Conservation (phyloP, 2,329 filamentous ascomycete species). For the Penicillium sp. region DNA sequence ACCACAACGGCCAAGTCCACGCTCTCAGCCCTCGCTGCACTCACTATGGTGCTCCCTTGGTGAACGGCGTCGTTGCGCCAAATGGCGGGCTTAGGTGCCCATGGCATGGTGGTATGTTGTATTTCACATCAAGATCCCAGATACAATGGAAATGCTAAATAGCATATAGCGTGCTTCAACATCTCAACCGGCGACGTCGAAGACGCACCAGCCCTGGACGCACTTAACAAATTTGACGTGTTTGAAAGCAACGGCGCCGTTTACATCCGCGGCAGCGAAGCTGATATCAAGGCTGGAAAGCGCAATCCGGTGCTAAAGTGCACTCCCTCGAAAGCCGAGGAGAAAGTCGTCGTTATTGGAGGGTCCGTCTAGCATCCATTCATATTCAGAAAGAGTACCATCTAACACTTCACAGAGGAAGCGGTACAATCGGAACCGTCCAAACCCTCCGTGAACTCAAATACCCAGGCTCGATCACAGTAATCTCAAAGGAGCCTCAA, state of each 20-base stretch:
- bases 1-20: slow-evolving; percentile 68
- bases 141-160: slow-evolving; percentile 5
- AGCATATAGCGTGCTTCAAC: slow-evolving; percentile 77
- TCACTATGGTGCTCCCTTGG: slow-evolving; percentile 87
- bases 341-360: slow-evolving; percentile 74
- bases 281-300: slow-evolving; percentile 68
- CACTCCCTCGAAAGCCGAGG: slow-evolving; percentile 45
- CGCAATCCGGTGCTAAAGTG: slow-evolving; percentile 71
- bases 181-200: slow-evolving; percentile 86
- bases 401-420: slow-evolving; percentile 53
- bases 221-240: slow-evolving; percentile 76
- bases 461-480: slow-evolving; percentile 71
- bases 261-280: slow-evolving; percentile 76
- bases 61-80: slow-evolving; percentile 75
- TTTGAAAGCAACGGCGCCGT: slow-evolving; percentile 75
- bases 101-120: slow-evolving; percentile 78
- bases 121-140: no score
- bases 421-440: slow-evolving; percentile 72
- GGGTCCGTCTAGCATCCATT: slow-evolving; percentile 41
- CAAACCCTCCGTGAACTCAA: slow-evolving; percentile 78
- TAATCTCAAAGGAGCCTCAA: slow-evolving; percentile 79
- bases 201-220: slow-evolving; percentile 83
- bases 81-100: slow-evolving; percentile 85
- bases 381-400: background rate
- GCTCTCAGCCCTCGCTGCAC: slow-evolving; percentile 78